phyloP scores from a whole-genome alignment of 768 basidiomycete species.

The Boletus tomentosulus region DNA sequence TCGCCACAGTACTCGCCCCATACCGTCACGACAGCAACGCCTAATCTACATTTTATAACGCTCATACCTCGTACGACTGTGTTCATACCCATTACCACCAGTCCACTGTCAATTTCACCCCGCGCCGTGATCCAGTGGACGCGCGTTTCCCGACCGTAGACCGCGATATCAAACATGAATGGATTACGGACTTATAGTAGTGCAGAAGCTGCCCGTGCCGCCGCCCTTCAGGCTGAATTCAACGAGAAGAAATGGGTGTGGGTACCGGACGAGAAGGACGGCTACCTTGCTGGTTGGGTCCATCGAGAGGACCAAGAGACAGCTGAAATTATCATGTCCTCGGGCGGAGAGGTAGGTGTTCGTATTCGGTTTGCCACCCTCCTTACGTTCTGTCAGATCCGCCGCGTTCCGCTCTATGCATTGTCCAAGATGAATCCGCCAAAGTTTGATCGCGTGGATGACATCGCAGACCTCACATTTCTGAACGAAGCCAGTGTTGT shows the following conservation, averaged over 20 bases:
- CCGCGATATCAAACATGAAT: constrained; percentile 38
- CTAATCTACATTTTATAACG: neutral
- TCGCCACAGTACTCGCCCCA: neutral
- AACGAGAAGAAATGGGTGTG: constrained; percentile 99
- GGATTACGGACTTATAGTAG: constrained; percentile 47
- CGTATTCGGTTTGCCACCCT: neutral
- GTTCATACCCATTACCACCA: neutral
- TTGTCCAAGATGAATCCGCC: constrained; percentile 97
- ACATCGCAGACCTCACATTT: constrained; percentile 97
- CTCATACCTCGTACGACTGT: constrained; percentile 9
- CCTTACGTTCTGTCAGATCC: constrained; percentile 40
- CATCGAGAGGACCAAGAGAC: constrained; percentile 79
- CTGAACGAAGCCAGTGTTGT: constrained; percentile 98
- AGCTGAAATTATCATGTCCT: constrained; percentile 81
- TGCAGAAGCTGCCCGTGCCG: constrained; percentile 74
- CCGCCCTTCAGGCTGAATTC: constrained; percentile 91
- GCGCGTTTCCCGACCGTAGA: constrained; percentile 11
- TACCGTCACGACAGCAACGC: constrained; percentile 4
- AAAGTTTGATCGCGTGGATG: constrained; percentile 96
- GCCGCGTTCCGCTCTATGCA: constrained; percentile 70
- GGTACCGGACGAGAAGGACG: constrained; percentile 90
- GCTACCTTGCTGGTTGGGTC: constrained; percentile 94
- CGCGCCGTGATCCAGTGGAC: neutral
- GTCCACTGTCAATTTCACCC: neutral
- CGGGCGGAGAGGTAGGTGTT: constrained; percentile 69